Base-by-base conservation (phyloP, 495 filamentous ascomycete species). In the Collariella sp. region DNA sequence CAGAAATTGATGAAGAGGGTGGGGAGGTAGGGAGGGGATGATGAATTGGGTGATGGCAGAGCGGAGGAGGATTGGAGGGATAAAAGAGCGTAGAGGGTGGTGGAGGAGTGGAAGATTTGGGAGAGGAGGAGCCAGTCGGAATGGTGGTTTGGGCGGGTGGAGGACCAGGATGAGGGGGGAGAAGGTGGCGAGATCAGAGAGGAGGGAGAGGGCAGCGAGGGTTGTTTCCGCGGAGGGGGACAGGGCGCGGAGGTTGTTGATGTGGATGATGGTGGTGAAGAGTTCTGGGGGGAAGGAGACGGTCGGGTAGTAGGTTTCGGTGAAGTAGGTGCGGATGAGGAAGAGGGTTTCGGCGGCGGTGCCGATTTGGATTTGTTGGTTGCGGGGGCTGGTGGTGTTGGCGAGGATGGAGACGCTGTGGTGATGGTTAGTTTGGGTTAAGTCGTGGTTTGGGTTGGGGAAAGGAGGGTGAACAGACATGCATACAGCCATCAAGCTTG, bases 11-110 rank as follows among this genome's bases (percentile, higher is more conserved):
- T n/a, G n/a, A n/a, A n/a, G n/a, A n/a, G n/a, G n/a, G n/a, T n/a
- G 24, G 22, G 9, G 44, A 23, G 5, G 2, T n/a, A 3, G 34
- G 26, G 46, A n/a, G n/a, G n/a, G n/a, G n/a, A n/a, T n/a, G 24
- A n/a, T 5, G 44, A 23, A 2, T 1, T n/a, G 15, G 34, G 26
- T 34, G 10, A 3, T 11, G 38, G 29, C 9, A 56, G 26, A 5
- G 41, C 46, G n/a, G 46, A 46, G 12, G 46, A 13, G 24, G 60
- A 63, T 24, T 62, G 57, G 0, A 71, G 46, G 2, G 70, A 71
- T 1, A 58, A 50, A 42, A 72, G 64, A 45, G 67, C 68, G 36
- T 70, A 72, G 15, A 72, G 44, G 16, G 63, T 57, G 3, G 65
- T 54, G 11, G 68, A 58, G 38, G 59, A 54, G 26, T 59, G 62